Conservation (phyloP, 352 stramenopile species). For the Pythium dissimile region DNA sequence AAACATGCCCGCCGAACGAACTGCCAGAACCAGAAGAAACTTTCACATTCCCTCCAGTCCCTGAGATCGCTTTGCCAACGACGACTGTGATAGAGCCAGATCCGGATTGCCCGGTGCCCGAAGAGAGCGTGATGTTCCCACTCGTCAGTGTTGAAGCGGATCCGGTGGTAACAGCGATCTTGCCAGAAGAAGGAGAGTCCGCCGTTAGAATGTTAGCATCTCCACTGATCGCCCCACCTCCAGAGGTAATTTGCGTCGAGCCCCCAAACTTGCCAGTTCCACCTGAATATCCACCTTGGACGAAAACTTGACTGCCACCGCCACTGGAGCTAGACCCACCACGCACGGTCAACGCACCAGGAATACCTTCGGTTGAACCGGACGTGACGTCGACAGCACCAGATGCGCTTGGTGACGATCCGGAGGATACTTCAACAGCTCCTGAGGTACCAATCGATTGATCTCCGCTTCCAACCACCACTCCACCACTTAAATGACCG, state of each 20-base stretch:
- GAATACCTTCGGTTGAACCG: conserved; percentile 1
- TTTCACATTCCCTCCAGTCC: conserved; percentile 5
- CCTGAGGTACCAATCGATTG: conserved; percentile 12
- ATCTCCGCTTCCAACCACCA: conserved; percentile 9
- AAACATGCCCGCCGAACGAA: not conserved
- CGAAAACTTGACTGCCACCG: conserved; percentile 9
- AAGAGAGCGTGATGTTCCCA: conserved; percentile 1
- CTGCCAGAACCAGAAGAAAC: conserved; percentile 3
- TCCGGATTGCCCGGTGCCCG: not conserved
- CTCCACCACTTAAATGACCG: conserved; percentile 8
- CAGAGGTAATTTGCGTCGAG: conserved; percentile 10
- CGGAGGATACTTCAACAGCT: conserved; percentile 12
- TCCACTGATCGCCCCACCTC: conserved; percentile 6
- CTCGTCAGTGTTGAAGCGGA: conserved; percentile 1
- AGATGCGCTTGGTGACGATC: not conserved
- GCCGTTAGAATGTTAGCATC: not conserved
- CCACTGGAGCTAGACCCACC: conserved; percentile 6
- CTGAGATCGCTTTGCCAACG: not conserved
- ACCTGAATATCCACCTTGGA: conserved; percentile 13
- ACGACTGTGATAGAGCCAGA: conserved; percentile 10
- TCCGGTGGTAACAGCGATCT: conserved; percentile 1
- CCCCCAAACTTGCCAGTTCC: not conserved
- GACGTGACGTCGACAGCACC: conserved; percentile 15
- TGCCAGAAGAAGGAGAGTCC: not conserved
- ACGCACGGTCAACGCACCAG: conserved; percentile 8